Base-by-base conservation (phyloP, 2,329 filamentous ascomycete genomes). In the Cadophora sp. region DNA sequence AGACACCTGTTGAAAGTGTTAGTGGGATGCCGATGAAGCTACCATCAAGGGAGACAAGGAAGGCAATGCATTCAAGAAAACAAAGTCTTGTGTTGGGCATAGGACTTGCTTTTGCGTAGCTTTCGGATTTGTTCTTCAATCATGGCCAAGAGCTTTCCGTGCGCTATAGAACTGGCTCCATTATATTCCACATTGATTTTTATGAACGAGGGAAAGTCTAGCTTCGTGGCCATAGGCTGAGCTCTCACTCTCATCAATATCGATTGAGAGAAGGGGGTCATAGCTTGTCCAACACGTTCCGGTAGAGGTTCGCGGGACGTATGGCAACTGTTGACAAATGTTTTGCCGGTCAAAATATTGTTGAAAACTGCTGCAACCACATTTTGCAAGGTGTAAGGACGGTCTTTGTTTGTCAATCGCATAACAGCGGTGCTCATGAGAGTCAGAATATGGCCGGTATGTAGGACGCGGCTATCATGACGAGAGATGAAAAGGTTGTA, bases 161-260 rank as follows among this genome's bases (percentile, higher is more conserved):
- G 53, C n/a, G 9, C 11, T 16, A 58, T 58, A 9, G 53, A 58
- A 24, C 53, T 58, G n/a, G 33, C 22, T 20, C 53, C 53, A 24
- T 43, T 41, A 13, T 58, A 43, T 36, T 58, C 53, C 9, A 43
- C 36, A 9, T 43, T 18, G 11, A 58, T 24, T 24, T 43, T 58
- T 6, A 58, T 36, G 20, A 41, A 58, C 2, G n/a, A 33, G 18
- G 53, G 33, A 43, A 22, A 43, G 18, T 41, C 11, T 33, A 58
- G 20, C 20, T 58, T 58, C 36, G 11, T n/a, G 13, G 20, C 18
- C 36, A 58, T 58, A 24, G 18, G n/a, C 33, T 41, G 20, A 58
- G 33, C 53, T 41, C 53, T 58, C 33, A 58, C 53, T 58, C n/a
- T 58, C 33, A 16, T 41, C 36, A 58, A 16, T 6, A 41, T n/a